phyloP scores from a whole-genome alignment of 148 eudicot genomes.

The Cornus florida region DNA sequence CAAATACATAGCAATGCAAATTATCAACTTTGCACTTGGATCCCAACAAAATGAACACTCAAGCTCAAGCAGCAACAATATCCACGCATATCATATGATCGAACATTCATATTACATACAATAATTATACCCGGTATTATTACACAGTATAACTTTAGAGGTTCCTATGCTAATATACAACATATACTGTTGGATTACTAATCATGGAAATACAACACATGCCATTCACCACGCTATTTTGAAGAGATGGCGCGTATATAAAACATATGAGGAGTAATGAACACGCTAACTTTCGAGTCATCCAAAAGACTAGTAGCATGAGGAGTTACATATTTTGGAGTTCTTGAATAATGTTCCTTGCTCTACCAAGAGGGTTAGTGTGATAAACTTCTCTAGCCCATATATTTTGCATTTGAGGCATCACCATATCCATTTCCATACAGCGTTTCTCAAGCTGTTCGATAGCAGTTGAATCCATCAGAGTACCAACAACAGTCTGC shows the following conservation, averaged over 20 bases:
- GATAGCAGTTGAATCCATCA: constrained; percentile 47
- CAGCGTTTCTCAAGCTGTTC: constrained; percentile 44
- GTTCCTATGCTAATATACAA: neutral
- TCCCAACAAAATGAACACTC: no score
- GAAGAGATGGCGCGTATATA: neutral
- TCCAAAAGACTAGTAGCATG: neutral
- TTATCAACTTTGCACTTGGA: no score
- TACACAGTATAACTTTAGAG: neutral
- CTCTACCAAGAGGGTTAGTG: constrained; percentile 53
- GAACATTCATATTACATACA: no score
- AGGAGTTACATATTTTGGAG: constrained; percentile 26
- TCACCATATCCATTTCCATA: constrained; percentile 45
- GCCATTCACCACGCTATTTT: neutral
- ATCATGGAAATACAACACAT: neutral
- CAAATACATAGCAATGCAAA: no score
- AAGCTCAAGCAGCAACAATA: no score
- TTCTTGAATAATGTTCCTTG: constrained; percentile 56
- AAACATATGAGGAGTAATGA: no score
- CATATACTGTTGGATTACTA: neutral
- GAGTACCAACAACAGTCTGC: constrained; percentile 62
- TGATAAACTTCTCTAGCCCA: constrained; percentile 63
- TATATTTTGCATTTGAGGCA: constrained; percentile 59
- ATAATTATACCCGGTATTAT: no score
- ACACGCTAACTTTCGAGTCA: neutral
- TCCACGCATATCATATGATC: no score